Conservation (phyloP, 345 rosid genomes). For the Salix udensis region DNA sequence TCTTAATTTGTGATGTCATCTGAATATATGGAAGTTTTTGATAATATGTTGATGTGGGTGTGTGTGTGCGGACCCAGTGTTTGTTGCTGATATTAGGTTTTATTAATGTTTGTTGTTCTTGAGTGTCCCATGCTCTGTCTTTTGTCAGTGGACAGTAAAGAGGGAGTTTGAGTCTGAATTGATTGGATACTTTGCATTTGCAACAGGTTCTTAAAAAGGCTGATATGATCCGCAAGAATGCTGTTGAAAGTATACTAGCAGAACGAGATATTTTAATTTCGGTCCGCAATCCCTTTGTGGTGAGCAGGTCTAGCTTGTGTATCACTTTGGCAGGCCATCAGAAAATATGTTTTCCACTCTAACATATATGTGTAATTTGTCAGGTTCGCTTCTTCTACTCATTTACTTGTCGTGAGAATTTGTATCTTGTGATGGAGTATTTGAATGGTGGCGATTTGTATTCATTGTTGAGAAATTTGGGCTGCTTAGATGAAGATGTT, state of each 20-base stretch:
- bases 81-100: neutral
- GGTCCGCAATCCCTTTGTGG: constrained; percentile 99
- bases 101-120: neutral
- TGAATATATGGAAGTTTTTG: neutral
- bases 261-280: constrained; percentile 99
- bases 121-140: neutral
- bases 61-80: neutral
- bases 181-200: constrained; percentile 16
- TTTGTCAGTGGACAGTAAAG: neutral
- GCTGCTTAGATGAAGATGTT: constrained; percentile 97
- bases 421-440: constrained; percentile 99
- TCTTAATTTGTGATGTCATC: neutral
- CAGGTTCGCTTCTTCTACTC: constrained; percentile 99
- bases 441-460: constrained; percentile 97
- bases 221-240: constrained; percentile 98
- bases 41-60: neutral
- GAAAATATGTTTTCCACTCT: constrained; percentile 19
- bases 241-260: constrained; percentile 98
- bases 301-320: constrained; percentile 55
- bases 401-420: constrained; percentile 95
- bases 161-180: neutral
- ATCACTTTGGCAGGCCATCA: constrained; percentile 21
- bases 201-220: constrained; percentile 95
- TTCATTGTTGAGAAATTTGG: constrained; percentile 90
- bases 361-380: constrained; percentile 29